Percentiles rank a stretch among this genome's conserved stretches.
Conservation (phyloP, 306 rosid species). For the Dryas alaskensis region DNA sequence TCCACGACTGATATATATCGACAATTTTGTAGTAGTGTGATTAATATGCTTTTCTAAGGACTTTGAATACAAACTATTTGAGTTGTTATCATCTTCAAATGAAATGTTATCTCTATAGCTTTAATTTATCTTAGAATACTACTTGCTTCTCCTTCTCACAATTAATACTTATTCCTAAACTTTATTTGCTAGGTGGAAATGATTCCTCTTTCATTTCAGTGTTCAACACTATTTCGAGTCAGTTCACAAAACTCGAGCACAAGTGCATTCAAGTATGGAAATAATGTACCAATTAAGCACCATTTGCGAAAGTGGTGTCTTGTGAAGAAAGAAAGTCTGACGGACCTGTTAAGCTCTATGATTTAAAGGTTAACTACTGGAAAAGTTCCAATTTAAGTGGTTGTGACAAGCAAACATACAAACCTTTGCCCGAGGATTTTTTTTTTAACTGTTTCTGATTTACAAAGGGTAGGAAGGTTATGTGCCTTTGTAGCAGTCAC, state of each 20-base stretch:
- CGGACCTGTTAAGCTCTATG: conserved; percentile 24
- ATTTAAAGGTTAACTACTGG: conserved; percentile 44
- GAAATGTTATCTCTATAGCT: too few relatives aligned
- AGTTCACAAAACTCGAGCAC: conserved; percentile 49
- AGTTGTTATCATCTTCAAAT: too few relatives aligned
- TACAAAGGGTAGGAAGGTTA: conserved; percentile 44
- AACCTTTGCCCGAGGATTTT: conserved; percentile 61
- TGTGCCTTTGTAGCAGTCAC: conserved; percentile 51
- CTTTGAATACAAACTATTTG: too few relatives aligned
- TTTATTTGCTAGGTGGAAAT: conserved; percentile 37
- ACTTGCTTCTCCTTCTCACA: not conserved
- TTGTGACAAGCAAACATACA: conserved; percentile 53
- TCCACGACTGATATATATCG: too few relatives aligned
- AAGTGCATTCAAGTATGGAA: conserved; percentile 54
- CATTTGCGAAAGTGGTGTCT: conserved; percentile 47
- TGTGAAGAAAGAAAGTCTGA: conserved; percentile 24
- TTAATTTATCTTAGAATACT: too few relatives aligned
- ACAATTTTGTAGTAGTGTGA: too few relatives aligned
- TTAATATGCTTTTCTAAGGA: too few relatives aligned
- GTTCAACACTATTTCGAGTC: conserved; percentile 44
- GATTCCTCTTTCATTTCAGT: conserved; percentile 46
- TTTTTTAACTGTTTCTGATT: conserved; percentile 44
- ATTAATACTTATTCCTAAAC: not conserved
- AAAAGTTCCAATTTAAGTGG: conserved; percentile 26
- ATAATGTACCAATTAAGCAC: conserved; percentile 31